A percentile compares a stretch with the other conserved stretches of the same genome.
These are phyloP conservation scores for Pichia sp. DNA, from an alignment of 1,139 yeast genomes.

Conservation along the genomic window DNA sequence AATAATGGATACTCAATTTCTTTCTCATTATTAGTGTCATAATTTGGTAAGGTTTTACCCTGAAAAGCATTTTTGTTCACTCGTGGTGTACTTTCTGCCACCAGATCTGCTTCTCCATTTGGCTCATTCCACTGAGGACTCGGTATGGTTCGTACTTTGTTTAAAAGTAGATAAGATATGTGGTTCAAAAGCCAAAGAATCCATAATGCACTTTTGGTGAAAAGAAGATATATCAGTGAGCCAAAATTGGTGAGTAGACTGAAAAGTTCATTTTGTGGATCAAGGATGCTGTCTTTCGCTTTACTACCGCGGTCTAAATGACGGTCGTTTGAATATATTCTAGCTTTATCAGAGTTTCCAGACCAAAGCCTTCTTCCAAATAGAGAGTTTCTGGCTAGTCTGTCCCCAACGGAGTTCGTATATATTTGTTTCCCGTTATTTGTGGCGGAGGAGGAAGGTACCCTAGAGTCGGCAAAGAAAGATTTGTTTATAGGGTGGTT, in stretches of 20 bases:
- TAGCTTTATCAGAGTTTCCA: constrained; percentile 5
- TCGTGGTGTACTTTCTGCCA: constrained; percentile 24
- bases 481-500: constrained; percentile 6
- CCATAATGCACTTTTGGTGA: constrained; percentile 26
- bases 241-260: constrained; percentile 23
- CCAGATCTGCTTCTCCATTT: background rate
- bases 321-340: background rate
- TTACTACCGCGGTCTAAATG: background rate
- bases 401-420: background rate
- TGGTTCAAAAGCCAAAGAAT: constrained; percentile 22
- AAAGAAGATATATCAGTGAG: constrained; percentile 20
- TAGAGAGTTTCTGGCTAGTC: constrained; percentile 6
- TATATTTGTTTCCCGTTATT: background rate
- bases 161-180: constrained; percentile 16
- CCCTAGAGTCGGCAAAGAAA: constrained; percentile 10
- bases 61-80: background rate
- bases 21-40: constrained; percentile 10
- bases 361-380: constrained; percentile 17
- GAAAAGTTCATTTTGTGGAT: constrained; percentile 25
- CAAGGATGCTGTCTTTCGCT: background rate
- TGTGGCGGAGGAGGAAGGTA: constrained; percentile 4
- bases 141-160: constrained; percentile 25
- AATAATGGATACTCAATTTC: constrained; percentile 16
- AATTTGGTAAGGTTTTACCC: background rate
- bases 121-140: constrained; percentile 20